Conservation (phyloP, 495 filamentous ascomycete species). For the Penicillium bialowiezense region DNA sequence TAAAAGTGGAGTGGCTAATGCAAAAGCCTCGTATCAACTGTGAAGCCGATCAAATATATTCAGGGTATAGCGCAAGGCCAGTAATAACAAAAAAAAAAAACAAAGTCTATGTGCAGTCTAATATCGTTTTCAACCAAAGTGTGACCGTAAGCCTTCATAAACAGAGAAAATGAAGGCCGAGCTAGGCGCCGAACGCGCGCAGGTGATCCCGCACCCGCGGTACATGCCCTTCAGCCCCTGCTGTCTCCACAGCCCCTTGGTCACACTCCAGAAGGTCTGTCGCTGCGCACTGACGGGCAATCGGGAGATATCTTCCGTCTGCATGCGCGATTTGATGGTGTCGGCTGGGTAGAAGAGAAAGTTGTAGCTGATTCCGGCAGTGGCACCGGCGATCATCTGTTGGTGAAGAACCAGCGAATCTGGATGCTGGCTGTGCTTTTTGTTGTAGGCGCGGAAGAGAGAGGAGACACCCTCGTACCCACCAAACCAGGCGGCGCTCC, state of each 20-base stretch:
- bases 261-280: constrained; percentile 67
- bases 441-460: constrained; percentile 53
- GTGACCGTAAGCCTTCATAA: constrained; percentile 76
- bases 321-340: constrained; percentile 94
- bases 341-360: constrained; percentile 96
- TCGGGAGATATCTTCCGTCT: constrained; percentile 71
- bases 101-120: constrained; percentile 6
- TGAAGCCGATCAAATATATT: constrained; percentile 1
- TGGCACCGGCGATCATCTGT: constrained; percentile 83
- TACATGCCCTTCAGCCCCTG: constrained; percentile 85
- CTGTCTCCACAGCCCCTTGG: constrained; percentile 68
- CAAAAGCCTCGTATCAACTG: neutral
- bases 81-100: neutral
- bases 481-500: constrained; percentile 94
- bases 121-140: constrained; percentile 53
- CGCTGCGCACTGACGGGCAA: constrained; percentile 29
- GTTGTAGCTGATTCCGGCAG: constrained; percentile 90
- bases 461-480: constrained; percentile 77
- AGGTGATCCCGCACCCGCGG: constrained; percentile 92
- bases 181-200: constrained; percentile 79
- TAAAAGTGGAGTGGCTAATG: too few relatives aligned
- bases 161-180: constrained; percentile 97
- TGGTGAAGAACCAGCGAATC: constrained; percentile 57
- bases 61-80: constrained; percentile 9
- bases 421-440: constrained; percentile 6